Conservation (phyloP, 1,284 basidiomycete species). For the Ustilago bromivora region DNA sequence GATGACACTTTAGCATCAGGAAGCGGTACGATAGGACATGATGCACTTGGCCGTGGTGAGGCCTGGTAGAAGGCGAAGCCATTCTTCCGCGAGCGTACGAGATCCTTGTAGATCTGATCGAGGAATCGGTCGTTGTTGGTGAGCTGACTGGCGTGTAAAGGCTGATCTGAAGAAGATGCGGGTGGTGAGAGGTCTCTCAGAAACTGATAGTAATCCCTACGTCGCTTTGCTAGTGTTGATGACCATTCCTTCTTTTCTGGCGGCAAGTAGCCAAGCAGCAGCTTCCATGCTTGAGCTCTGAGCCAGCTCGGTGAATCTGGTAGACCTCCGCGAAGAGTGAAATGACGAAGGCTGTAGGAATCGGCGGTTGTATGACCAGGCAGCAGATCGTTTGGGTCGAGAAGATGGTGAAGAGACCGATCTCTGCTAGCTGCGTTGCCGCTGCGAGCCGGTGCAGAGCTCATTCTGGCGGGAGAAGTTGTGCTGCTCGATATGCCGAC, state of each 20-base stretch:
- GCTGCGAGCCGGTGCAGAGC: constrained; percentile 27
- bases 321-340: constrained; percentile 53
- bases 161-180: neutral
- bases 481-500: neutral
- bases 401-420: constrained; percentile 51
- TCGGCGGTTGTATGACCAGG: constrained; percentile 60
- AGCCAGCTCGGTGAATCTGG: constrained; percentile 59
- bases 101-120: constrained; percentile 65
- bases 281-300: constrained; percentile 65
- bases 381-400: constrained; percentile 58
- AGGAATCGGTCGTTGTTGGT: constrained; percentile 56
- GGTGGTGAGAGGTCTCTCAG: constrained; percentile 56
- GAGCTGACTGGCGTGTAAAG: constrained; percentile 10
- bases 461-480: constrained; percentile 29
- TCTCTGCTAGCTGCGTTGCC: constrained; percentile 23
- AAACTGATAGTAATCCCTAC: constrained; percentile 64
- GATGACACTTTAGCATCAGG: constrained; percentile 2
- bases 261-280: constrained; percentile 63
- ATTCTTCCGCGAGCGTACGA: constrained; percentile 58
- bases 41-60: constrained; percentile 28
- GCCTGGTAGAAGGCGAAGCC: constrained; percentile 63
- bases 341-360: constrained; percentile 60
- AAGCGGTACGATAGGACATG: constrained; percentile 44
- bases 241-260: constrained; percentile 64
- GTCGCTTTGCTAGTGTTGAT: constrained; percentile 41